These are phyloP conservation scores for Globisporangium takayamanum DNA, from an alignment of 352 stramenopile genomes.

Conservation along the genomic window DNA sequence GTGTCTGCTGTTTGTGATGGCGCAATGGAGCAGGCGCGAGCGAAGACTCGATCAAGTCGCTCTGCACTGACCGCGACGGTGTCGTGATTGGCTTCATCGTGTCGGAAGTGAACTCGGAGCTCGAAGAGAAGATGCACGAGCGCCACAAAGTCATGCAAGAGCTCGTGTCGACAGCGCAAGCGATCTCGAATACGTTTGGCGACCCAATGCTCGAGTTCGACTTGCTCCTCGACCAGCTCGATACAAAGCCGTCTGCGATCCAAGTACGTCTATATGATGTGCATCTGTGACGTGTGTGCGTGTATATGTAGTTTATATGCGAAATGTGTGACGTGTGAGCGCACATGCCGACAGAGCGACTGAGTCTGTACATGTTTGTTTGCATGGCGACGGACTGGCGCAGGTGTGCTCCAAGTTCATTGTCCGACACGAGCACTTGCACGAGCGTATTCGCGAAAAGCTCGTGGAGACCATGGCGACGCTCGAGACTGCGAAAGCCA, in stretches of 20 bases:
- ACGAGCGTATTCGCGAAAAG: conserved; percentile 65
- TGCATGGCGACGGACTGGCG: background rate
- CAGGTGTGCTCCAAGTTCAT: conserved; percentile 84
- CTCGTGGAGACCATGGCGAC: conserved; percentile 53
- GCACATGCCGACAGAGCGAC: too few relatives aligned
- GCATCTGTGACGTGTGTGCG: conserved; percentile 1
- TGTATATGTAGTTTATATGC: background rate
- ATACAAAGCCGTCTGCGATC: conserved; percentile 81
- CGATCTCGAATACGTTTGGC: conserved; percentile 71
- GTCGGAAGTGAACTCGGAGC: conserved; percentile 81
- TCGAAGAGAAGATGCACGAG: conserved; percentile 72
- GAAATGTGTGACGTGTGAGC: background rate
- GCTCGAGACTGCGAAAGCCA: conserved; percentile 60
- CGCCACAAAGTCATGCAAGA: conserved; percentile 79
- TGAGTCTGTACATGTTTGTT: conserved; percentile 4
- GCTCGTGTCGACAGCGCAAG: conserved; percentile 62
- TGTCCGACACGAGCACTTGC: conserved; percentile 66
- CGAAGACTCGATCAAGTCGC: conserved; percentile 74
- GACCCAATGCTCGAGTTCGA: conserved; percentile 85
- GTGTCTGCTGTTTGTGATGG: background rate
- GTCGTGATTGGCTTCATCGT: conserved; percentile 86
- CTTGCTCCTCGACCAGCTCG: conserved; percentile 75
- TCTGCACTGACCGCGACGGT: conserved; percentile 76
- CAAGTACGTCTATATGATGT: conserved; percentile 36
- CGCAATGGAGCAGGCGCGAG: conserved; percentile 42